phyloP scores from a whole-genome alignment of 768 basidiomycete genomes.

The Naematelia aurantialba region DNA sequence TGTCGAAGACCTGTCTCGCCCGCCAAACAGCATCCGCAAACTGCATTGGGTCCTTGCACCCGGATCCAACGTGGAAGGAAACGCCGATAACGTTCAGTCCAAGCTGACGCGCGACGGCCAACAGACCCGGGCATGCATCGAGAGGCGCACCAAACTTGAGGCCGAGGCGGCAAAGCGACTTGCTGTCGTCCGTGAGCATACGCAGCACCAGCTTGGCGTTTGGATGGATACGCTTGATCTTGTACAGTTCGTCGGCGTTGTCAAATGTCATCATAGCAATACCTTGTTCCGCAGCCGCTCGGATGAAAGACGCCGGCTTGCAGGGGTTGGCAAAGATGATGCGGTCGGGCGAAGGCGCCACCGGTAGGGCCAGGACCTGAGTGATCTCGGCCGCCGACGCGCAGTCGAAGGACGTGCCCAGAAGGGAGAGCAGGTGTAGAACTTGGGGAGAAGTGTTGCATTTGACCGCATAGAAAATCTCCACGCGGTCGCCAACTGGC shows the following conservation, averaged over 20 bases:
- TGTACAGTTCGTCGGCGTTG: conserved; percentile 92
- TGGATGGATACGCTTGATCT: conserved; percentile 77
- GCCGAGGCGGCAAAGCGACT: conserved; percentile 85
- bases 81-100: conserved; percentile 84
- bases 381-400: conserved; percentile 92
- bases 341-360: conserved; percentile 63
- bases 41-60: conserved; percentile 85
- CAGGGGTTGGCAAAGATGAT: conserved; percentile 99
- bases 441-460: conserved; percentile 98
- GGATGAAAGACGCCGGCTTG: conserved; percentile 91
- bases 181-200: conserved; percentile 97
- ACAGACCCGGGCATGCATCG: conserved; percentile 68
- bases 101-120: conserved; percentile 73
- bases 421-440: conserved; percentile 77
- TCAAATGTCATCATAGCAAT: conserved; percentile 98
- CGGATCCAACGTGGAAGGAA: conserved; percentile 96
- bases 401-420: conserved; percentile 95
- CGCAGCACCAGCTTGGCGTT: conserved; percentile 81
- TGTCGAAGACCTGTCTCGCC: conserved; percentile 77
- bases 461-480: conserved; percentile 95
- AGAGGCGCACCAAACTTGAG: conserved; percentile 96
- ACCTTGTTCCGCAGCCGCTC: conserved; percentile 69
- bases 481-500: conserved; percentile 69
- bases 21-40: conserved; percentile 86
- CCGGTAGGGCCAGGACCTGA: conserved; percentile 66